Evolutionary conservation across 2,329 filamentous ascomycete genomes (phyloP), one percentile per base, ranked within the genome.

Genomic region (Paraphaeosphaeria sporulosa): DNA sequence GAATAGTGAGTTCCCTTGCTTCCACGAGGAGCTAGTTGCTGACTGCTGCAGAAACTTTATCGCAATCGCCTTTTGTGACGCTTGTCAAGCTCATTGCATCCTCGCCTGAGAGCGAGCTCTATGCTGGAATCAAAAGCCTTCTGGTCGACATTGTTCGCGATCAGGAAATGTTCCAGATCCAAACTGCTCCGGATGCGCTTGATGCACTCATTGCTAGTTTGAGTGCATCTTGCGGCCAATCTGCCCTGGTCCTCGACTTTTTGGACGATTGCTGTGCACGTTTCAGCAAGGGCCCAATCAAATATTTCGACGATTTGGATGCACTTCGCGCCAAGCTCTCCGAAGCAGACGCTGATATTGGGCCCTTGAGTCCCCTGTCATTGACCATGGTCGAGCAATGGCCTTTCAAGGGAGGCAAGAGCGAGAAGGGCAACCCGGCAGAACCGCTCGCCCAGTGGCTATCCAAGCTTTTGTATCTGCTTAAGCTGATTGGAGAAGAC

Each of bases 261-360:
- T 76, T 97, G 27, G 94, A 97, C 71, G 93, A 96, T 63, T 96
- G 92, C 75, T 83, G 92, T 55, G 87, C 87, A 32, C 87, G 94
- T 25, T 91, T 92, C 66, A 89, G 89, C 17, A 88, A 85, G 58
- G 89, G 90, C 25, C 91, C 93, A 0, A 89, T 96, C 71, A 96
- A 93, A 72, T 94, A 97, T 70, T 87, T 95, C 30, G 90, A 95
- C 62, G 81, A 88, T 70, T 77, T 92, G 27, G 84, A 88, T 56
- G 83, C 87, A 66, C 78, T 60, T 75, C 79, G 56, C 46, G 67
- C 80, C 9, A 62, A 64, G 3, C 54, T 27, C 17, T 60, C 63
- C 13, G 67, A 53, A 51, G 59, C 68, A 34, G 59, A 55, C 46
- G 64, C 74, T 40, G 58, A 66, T 2, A 36, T 63, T 36, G 43